These are phyloP conservation scores for Talaromyces nanjingensis DNA, from an alignment of 495 filamentous ascomycete genomes.

Conservation along the genomic window DNA sequence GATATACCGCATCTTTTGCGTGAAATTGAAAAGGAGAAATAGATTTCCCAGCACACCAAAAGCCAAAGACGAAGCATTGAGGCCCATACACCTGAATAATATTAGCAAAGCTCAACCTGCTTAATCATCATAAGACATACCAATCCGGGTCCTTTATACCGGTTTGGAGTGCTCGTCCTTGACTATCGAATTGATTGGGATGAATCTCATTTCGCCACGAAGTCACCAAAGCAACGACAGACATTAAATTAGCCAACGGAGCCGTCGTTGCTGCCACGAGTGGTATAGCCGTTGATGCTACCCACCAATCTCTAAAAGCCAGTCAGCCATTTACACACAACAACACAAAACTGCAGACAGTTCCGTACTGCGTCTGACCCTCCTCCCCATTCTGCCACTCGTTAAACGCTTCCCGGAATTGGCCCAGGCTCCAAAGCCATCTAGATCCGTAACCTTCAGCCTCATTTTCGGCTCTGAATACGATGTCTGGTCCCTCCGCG, in stretches of 20 bases:
- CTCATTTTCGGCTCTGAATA: not conserved
- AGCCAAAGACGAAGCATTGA: conserved; percentile 62
- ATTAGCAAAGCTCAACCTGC: conserved; percentile 1
- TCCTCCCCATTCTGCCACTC: not conserved
- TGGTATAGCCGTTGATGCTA: conserved; percentile 70
- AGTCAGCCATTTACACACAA: not conserved
- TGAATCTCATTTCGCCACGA: conserved; percentile 52
- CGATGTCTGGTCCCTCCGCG: not conserved
- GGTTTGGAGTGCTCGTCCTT: conserved; percentile 27
- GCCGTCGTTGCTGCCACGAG: conserved; percentile 65
- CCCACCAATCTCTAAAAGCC: conserved; percentile 55
- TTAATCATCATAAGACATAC: conserved; percentile 21
- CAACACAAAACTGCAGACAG: not conserved
- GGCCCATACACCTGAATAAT: conserved; percentile 31
- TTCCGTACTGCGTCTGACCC: not conserved
- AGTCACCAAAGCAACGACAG: conserved; percentile 64
- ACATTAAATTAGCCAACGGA: conserved; percentile 68
- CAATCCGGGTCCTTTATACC: conserved; percentile 46
- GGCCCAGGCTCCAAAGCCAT: not conserved
- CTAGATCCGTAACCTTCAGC: not conserved
- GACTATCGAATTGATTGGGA: conserved; percentile 10
- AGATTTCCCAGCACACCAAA: conserved; percentile 64
- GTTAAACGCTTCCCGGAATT: conserved; percentile 1
- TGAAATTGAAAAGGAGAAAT: conserved; percentile 79
- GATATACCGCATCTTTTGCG: conserved; percentile 69